phyloP scores from a whole-genome alignment of 495 filamentous ascomycete genomes.

The Pseudevernia furfuracea region DNA sequence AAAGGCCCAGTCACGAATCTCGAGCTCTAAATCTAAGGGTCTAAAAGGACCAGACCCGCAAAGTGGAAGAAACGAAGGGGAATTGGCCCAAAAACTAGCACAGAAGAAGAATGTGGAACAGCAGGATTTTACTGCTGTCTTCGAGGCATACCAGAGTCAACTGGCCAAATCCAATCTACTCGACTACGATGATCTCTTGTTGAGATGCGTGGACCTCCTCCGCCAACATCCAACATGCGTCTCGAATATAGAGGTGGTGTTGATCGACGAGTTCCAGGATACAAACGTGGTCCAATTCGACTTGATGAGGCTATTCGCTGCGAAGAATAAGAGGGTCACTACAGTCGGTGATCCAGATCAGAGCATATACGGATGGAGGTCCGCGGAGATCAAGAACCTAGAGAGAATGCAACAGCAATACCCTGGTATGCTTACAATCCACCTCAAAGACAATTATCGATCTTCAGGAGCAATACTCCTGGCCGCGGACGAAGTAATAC shows the following conservation, averaged over 20 bases:
- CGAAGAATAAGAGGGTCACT: slow-evolving; percentile 64
- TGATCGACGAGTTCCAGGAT: slow-evolving; percentile 98
- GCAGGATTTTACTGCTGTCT: slow-evolving; percentile 69
- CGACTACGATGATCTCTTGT: slow-evolving; percentile 91
- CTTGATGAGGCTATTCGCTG: slow-evolving; percentile 83
- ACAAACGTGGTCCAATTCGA: slow-evolving; percentile 95
- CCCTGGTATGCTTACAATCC: slow-evolving; percentile 67
- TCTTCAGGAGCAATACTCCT: slow-evolving; percentile 85
- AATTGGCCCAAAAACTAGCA: slow-evolving; percentile 33
- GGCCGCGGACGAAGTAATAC: slow-evolving; percentile 76
- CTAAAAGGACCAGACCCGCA: slow-evolving; percentile 23
- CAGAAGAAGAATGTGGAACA: slow-evolving; percentile 50
- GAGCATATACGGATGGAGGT: slow-evolving; percentile 97
- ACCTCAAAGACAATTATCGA: slow-evolving; percentile 92
- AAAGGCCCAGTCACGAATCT: slow-evolving; percentile 67
- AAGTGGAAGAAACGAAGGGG: slow-evolving; percentile 27
- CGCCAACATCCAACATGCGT: slow-evolving; percentile 74
- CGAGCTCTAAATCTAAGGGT: slow-evolving; percentile 74
- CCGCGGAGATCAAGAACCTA: slow-evolving; percentile 89
- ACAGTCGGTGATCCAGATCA: slow-evolving; percentile 98
- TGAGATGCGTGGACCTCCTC: slow-evolving; percentile 77
- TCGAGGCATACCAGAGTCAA: slow-evolving; percentile 68
- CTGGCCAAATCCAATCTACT: slow-evolving; percentile 72
- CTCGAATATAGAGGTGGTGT: slow-evolving; percentile 78
- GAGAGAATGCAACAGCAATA: slow-evolving; percentile 68